phyloP scores from a whole-genome alignment of 1,284 basidiomycete species.

The Ganoderma boninense region DNA sequence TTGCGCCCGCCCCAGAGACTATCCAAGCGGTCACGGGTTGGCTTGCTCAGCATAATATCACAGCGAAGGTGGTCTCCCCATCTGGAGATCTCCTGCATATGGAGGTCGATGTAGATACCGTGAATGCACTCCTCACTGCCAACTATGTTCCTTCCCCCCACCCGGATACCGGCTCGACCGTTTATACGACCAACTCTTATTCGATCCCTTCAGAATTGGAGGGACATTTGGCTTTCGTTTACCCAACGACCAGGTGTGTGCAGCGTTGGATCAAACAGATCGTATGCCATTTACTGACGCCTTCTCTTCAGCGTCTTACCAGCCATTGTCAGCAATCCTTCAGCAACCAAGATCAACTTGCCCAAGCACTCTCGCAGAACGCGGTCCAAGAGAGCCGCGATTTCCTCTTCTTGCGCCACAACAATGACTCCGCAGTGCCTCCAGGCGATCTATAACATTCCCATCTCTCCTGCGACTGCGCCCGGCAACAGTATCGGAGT shows the following conservation, averaged over 20 bases:
- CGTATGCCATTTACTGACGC: neutral
- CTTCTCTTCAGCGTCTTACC: neutral
- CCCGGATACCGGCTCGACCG: constrained; percentile 36
- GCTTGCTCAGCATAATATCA: constrained; percentile 1
- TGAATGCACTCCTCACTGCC: constrained; percentile 45
- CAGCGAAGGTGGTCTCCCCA: constrained; percentile 28
- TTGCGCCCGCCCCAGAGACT: neutral
- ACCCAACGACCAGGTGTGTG: constrained; percentile 45
- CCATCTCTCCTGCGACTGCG: constrained; percentile 53
- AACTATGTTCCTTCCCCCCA: constrained; percentile 47
- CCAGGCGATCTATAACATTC: constrained; percentile 57
- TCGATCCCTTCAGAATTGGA: constrained; percentile 46
- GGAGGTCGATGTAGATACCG: constrained; percentile 38
- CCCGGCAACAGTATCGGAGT: constrained; percentile 59
- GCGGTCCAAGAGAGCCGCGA: constrained; percentile 16
- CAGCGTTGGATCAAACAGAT: neutral
- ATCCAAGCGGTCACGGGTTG: constrained; percentile 3
- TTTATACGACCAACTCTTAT: constrained; percentile 47
- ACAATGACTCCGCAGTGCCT: constrained; percentile 62
- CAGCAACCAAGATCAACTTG: neutral
- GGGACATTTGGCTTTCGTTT: constrained; percentile 45
- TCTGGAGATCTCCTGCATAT: constrained; percentile 35
- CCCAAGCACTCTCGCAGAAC: constrained; percentile 19
- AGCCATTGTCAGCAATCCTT: neutral
- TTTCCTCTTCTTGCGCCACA: constrained; percentile 23